Evolutionary conservation across 192 early-diverging fungal species (phyloP).

Genomic region (Cladochytrium replicatum): DNA sequence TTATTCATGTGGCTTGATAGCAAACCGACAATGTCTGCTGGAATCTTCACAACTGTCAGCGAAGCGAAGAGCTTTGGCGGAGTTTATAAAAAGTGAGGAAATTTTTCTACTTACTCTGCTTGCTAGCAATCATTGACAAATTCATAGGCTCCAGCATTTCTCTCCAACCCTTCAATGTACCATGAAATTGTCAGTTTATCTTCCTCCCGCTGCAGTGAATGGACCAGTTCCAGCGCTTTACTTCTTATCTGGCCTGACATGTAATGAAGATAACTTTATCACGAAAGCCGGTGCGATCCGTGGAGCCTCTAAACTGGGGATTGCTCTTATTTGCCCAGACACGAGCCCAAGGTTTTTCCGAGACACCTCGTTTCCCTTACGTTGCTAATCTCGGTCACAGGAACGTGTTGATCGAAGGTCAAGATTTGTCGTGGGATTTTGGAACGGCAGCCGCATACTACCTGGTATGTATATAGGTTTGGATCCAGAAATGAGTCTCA

Average conservation of each 20-base stretch:
- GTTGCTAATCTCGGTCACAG: slow-evolving; percentile 15
- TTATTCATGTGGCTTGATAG: too few species aligned
- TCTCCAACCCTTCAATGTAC: too few species aligned
- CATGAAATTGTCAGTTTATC: too few species aligned
- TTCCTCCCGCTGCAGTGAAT: too few species aligned
- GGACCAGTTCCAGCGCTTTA: slow-evolving; percentile 55
- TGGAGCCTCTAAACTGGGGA: slow-evolving; percentile 51
- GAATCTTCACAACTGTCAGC: too few species aligned
- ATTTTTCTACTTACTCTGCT: too few species aligned
- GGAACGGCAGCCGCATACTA: slow-evolving; percentile 54
- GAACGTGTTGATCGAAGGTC: slow-evolving; percentile 57
- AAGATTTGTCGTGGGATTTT: slow-evolving; percentile 59
- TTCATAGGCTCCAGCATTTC: too few species aligned
- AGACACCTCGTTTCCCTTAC: background rate
- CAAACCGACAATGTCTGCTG: too few species aligned
- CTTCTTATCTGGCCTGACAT: slow-evolving; percentile 70
- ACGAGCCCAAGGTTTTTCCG: slow-evolving; percentile 59
- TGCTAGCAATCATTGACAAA: too few species aligned
- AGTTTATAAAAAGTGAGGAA: too few species aligned
- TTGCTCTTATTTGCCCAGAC: slow-evolving; percentile 76
- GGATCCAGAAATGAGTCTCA: slow-evolving; percentile 35
- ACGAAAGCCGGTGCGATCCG: slow-evolving; percentile 68
- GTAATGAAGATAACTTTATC: slow-evolving; percentile 73
- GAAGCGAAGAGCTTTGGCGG: too few species aligned
- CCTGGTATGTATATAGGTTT: slow-evolving; percentile 10